These are phyloP conservation scores for Boletellus sp. DNA, from an alignment of 1,284 basidiomycete species.

Conservation along the genomic window DNA sequence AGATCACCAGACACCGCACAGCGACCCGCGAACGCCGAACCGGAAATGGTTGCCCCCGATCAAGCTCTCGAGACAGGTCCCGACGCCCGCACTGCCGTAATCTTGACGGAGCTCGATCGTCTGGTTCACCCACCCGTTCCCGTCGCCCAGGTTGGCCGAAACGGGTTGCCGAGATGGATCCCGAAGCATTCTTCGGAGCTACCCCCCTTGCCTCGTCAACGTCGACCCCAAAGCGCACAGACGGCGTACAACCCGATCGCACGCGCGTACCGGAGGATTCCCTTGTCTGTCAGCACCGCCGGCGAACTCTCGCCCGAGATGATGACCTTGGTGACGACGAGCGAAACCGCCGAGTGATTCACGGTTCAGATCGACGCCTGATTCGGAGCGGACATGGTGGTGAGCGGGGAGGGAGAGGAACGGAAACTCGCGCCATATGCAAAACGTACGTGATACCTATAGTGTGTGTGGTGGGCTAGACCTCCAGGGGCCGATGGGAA, in stretches of 20 bases:
- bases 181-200: conserved; percentile 67
- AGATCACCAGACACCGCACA: background rate
- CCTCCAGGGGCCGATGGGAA: background rate
- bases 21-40: conserved; percentile 28
- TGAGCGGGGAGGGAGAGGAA: background rate
- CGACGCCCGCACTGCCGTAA: conserved; percentile 44
- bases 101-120: conserved; percentile 59
- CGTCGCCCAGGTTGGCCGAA: conserved; percentile 65
- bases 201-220: background rate
- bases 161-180: conserved; percentile 56
- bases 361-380: background rate
- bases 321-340: conserved; percentile 40
- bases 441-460: background rate
- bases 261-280: conserved; percentile 56
- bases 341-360: no score
- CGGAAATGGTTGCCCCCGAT: conserved; percentile 68
- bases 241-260: conserved; percentile 56
- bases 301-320: conserved; percentile 55
- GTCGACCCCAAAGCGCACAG: no score
- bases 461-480: background rate
- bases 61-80: conserved; percentile 61
- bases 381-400: no score
- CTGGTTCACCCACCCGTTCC: conserved; percentile 48
- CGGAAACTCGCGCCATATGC: background rate
- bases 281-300: conserved; percentile 51